These are phyloP conservation scores for Rhodotorula diobovata DNA, from an alignment of 768 basidiomycete species.

Conservation along the genomic window DNA sequence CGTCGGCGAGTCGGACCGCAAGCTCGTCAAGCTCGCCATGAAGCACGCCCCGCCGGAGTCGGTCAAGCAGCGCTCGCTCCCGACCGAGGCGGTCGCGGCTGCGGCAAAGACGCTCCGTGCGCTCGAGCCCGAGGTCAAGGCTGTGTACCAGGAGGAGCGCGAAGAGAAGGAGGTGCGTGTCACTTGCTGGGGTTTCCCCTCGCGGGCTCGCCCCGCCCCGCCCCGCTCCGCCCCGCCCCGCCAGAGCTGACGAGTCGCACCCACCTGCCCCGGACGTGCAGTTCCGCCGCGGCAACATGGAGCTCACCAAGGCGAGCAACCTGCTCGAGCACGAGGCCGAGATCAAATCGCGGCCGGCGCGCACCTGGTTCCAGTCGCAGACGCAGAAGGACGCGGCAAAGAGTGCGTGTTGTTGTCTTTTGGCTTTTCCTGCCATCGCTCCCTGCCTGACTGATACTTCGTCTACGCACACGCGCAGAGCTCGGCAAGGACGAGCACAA, in stretches of 20 bases:
- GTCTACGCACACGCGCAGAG: slow-evolving; percentile 52
- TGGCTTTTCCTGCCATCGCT: not conserved
- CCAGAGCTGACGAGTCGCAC: not conserved
- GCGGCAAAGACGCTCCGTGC: slow-evolving; percentile 66
- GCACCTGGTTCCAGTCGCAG: slow-evolving; percentile 95
- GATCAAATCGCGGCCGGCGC: slow-evolving; percentile 85
- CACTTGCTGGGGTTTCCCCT: not conserved
- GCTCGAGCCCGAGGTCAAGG: slow-evolving; percentile 71
- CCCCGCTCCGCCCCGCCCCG: too few species aligned
- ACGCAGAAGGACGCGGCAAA: slow-evolving; percentile 76
- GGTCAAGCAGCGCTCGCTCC: slow-evolving; percentile 81
- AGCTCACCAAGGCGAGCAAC: slow-evolving; percentile 88
- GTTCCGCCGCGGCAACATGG: slow-evolving; percentile 91
- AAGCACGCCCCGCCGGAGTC: slow-evolving; percentile 74
- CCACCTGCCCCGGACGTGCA: slow-evolving; percentile 46
- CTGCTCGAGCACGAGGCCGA: slow-evolving; percentile 88
- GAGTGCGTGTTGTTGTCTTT: slow-evolving; percentile 54
- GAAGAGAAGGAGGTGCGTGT: slow-evolving; percentile 78
- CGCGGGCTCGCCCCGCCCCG: not conserved
- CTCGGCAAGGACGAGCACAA: slow-evolving; percentile 68
- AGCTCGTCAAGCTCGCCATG: slow-evolving; percentile 91
- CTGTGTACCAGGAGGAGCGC: slow-evolving; percentile 80
- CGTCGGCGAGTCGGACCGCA: slow-evolving; percentile 91
- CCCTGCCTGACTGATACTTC: not conserved
- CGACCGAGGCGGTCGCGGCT: slow-evolving; percentile 64